Evolutionary conservation across 2,329 filamentous ascomycete genomes (phyloP).

Genomic region (Beauveria sp.): DNA sequence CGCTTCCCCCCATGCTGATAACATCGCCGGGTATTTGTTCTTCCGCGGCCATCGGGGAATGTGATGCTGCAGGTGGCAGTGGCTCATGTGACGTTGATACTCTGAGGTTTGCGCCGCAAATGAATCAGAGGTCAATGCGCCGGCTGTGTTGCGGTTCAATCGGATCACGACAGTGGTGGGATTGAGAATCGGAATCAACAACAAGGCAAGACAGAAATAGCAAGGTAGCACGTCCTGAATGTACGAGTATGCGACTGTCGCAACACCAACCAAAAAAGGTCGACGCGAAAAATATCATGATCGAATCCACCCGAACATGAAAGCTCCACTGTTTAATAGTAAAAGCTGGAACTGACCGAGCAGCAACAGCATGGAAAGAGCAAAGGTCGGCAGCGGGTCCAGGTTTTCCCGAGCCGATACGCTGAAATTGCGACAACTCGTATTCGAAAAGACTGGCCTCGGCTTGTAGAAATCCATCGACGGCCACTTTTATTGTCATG

Average conservation of each 20-base stretch:
- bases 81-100: background rate
- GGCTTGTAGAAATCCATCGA: too few species aligned
- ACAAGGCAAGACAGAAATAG: background rate
- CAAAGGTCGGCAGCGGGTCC: background rate
- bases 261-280: background rate
- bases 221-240: background rate
- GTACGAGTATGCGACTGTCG: background rate
- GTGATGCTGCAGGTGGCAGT: background rate
- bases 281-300: background rate
- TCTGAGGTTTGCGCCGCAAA: background rate
- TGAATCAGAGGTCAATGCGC: background rate
- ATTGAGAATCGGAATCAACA: background rate
- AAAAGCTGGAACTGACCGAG: background rate
- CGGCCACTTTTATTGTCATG: too few species aligned
- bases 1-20: constrained; percentile 17
- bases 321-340: background rate
- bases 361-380: background rate
- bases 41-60: constrained; percentile 14
- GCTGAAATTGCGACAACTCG: background rate
- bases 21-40: constrained; percentile 15
- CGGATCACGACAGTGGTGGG: background rate
- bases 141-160: background rate
- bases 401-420: constrained; percentile 4
- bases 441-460: background rate
- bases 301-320: constrained; percentile 1